Base-by-base conservation (phyloP, 495 filamentous ascomycete species). In the Neurospora intermedia region DNA sequence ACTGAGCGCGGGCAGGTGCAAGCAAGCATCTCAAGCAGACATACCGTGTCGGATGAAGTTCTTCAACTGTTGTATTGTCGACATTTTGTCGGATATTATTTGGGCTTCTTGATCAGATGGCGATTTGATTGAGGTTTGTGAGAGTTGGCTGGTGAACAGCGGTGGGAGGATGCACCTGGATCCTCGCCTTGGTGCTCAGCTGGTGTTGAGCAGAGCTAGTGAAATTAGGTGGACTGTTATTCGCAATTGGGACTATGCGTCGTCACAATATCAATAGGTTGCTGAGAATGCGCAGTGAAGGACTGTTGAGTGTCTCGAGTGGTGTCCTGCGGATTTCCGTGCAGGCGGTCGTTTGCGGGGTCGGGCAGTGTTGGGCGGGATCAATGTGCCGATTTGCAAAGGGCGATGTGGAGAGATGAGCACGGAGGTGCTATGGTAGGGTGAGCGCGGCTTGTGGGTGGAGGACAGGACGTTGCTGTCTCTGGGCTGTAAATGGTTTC, bases 1-100 rank as follows among this genome's bases (percentile, higher is more conserved):
- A 42, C 31, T 31, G 75, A 69, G 62, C 70, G 72, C 43, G 43
- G 69, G 70, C 45, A 75, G 69, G n/a, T 42, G 69, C 27, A 62
- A 62, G 43, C 15, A 74, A 43, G 43, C 39, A 69, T 39, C 54
- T 70, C 59, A 72, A 43, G 35, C 74, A 31, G 69, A 75, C 84
- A 71, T 82, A 88, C 94, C 95, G 85, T 98, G 96, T 73, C 96
- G 93, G 84, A 99, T 96, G 83, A 99, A 95, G 83, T 98, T 99
- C 84, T 99, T 97, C 72, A 99, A 78, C 75, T 86, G 84, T 70
- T 87, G 85, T 85, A 95, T 93, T 70, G 92, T 93, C 78, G 91
- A 91, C 91, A 93, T 93, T 73, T 72, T 85, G 76, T 71, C 73
- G 27, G 59, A 54, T 35, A 66, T 42, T 35, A 39, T 42, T 43